Evolutionary conservation across 352 stramenopile species (phyloP).

Genomic region (Phytophthora litchii): DNA sequence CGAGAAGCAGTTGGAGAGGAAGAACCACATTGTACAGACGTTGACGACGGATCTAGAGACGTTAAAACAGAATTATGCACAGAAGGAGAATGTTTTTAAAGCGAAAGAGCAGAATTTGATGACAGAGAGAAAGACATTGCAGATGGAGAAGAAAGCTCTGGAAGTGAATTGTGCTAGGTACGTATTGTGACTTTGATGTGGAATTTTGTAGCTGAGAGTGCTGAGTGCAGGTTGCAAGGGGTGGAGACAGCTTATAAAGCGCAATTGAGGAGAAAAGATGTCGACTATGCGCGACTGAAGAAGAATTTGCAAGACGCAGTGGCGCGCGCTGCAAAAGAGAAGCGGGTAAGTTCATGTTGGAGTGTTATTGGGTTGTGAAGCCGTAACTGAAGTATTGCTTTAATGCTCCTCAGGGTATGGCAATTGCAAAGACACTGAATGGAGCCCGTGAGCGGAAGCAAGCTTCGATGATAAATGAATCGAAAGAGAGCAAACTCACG

Average conservation of each 20-base stretch:
- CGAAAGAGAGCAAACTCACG: conserved; percentile 63
- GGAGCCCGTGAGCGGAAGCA: conserved; percentile 41
- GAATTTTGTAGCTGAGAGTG: neutral
- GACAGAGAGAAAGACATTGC: conserved; percentile 52
- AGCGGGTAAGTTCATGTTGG: conserved; percentile 39
- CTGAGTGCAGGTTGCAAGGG: conserved; percentile 54
- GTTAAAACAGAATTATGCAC: conserved; percentile 51
- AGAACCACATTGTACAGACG: conserved; percentile 49
- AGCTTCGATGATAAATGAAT: conserved; percentile 36
- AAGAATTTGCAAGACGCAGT: conserved; percentile 72
- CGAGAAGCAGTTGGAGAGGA: conserved; percentile 66
- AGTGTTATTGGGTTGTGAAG: neutral
- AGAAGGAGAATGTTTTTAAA: conserved; percentile 69
- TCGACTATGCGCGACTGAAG: conserved; percentile 73
- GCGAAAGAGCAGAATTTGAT: conserved; percentile 61
- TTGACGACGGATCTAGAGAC: conserved; percentile 55
- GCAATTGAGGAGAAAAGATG: conserved; percentile 74
- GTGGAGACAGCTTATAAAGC: conserved; percentile 79
- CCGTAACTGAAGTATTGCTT: neutral
- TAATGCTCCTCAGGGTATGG: conserved; percentile 41
- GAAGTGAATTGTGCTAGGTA: conserved; percentile 72
- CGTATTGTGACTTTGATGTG: neutral
- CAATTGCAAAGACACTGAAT: conserved; percentile 53
- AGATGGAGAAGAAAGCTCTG: conserved; percentile 69
- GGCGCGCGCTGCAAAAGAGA: conserved; percentile 58